Evolutionary conservation across 495 filamentous ascomycete genomes (phyloP).

Genomic region (Penicillium ucsense): DNA sequence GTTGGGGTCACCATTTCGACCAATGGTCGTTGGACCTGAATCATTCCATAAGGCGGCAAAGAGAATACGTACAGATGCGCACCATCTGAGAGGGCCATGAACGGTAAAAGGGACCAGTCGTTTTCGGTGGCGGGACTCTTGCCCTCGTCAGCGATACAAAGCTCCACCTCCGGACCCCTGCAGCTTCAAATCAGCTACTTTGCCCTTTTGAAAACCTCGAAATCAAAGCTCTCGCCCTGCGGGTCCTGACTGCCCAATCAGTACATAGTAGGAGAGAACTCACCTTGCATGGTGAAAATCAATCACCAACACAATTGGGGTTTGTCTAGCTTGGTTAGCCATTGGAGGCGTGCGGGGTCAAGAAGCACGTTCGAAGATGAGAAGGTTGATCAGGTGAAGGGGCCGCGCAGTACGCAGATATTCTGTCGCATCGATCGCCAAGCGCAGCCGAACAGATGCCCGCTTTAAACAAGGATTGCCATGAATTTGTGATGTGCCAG

Average conservation of each 20-base stretch:
- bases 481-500: slow-evolving; percentile 2
- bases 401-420: too few species aligned
- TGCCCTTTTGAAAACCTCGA: too few species aligned
- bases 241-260: neutral
- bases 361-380: too few species aligned
- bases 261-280: slow-evolving; percentile 8
- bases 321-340: slow-evolving; percentile 25
- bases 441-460: slow-evolving; percentile 2
- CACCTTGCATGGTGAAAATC: slow-evolving; percentile 93
- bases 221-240: too few species aligned
- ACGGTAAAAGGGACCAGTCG: slow-evolving; percentile 88
- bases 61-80: slow-evolving; percentile 66
- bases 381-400: too few species aligned
- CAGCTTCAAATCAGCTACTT: neutral
- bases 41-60: too few species aligned
- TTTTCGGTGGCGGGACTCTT: slow-evolving; percentile 73
- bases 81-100: slow-evolving; percentile 96
- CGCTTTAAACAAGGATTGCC: neutral
- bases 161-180: slow-evolving; percentile 90
- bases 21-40: too few species aligned
- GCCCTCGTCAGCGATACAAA: slow-evolving; percentile 77
- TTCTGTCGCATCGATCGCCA: neutral
- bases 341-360: slow-evolving; percentile 17
- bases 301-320: slow-evolving; percentile 73
- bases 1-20: too few species aligned